Evolutionary conservation across 192 early-diverging fungal genomes (phyloP).

Genomic region (Coemansia sp.): DNA sequence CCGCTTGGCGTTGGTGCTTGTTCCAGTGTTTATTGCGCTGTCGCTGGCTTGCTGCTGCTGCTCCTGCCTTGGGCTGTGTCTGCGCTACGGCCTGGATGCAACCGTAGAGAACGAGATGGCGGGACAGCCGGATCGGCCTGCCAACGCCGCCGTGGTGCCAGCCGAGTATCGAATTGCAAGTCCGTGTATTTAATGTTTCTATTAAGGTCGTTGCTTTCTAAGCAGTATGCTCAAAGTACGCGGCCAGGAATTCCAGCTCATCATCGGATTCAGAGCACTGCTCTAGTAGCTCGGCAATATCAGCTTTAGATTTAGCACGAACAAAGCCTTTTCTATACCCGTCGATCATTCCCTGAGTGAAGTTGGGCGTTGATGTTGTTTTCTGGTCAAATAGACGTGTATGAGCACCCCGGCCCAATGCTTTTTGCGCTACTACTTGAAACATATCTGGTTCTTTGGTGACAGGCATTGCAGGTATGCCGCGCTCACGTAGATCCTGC

Average conservation of each 20-base stretch:
- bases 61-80: conserved; percentile 32
- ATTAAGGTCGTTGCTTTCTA: no score
- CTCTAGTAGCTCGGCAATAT: conserved; percentile 4
- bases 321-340: conserved; percentile 36
- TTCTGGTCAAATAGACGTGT: conserved; percentile 26
- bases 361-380: conserved; percentile 17
- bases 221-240: conserved; percentile 18
- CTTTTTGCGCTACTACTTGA: conserved; percentile 15
- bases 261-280: conserved; percentile 13
- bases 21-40: conserved; percentile 66
- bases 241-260: conserved; percentile 23
- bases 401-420: conserved; percentile 15
- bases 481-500: not conserved
- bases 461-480: conserved; percentile 12
- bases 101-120: conserved; percentile 29
- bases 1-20: conserved; percentile 59
- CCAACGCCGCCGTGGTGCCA: conserved; percentile 14
- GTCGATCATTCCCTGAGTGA: conserved; percentile 35
- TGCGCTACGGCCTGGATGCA: conserved; percentile 42
- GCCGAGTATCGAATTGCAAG: conserved; percentile 18
- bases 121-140: not conserved
- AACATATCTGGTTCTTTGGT: conserved; percentile 27
- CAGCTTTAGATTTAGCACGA: conserved; percentile 4
- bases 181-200: no score
- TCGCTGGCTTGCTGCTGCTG: conserved; percentile 40